Base-by-base conservation (phyloP, 352 stramenopile species). In the Pythium monospermum region DNA sequence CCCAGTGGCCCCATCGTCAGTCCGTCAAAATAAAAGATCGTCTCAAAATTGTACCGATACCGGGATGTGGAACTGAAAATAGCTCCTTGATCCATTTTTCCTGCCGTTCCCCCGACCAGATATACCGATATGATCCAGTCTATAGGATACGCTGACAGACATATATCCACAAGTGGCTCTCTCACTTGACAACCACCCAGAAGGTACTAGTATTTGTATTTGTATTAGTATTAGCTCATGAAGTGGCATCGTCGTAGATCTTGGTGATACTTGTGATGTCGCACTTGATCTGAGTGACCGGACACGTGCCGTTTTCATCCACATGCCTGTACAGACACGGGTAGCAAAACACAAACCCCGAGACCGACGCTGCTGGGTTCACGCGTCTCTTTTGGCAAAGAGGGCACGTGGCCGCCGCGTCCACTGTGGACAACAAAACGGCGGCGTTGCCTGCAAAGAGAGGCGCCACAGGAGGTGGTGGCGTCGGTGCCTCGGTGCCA, bases 281-380 rank as follows among this genome's bases (percentile, higher is more conserved):
- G 46, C 81, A 92, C 44, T 73, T 83, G 21, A 88, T 82, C 50
- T 85, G 74, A 19, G 83, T 94, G 59, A 92, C 67, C 3, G 83
- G 83, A 32, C 83, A 94, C 53, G 77, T 61, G 30, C 78, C 74
- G 31, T 86, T 66, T 50, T 80, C 63, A 33, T 87, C 73, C 7
- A 92, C 67, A 44, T 92, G 78, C 8, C 63, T 62, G 57, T 89
- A 89, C 30, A 94, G 66, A 58, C 83, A 94, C 28, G 68, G 70
- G 40, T 92, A 94, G 64, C 83, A 94, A 62, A 90, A 92, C 26
- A 94, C 83, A 39, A 79, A 88, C 15, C 83, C 83, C 2, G 83
- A 89, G 31, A 74, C 57, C 16, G 66, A 67, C 59, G 85, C 87
- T 18, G 81, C 81, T 0, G 83, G 81, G 53, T 92, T 94, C 21